phyloP scores from a whole-genome alignment of 306 rosid genomes.

The Gillenia trifoliata region DNA sequence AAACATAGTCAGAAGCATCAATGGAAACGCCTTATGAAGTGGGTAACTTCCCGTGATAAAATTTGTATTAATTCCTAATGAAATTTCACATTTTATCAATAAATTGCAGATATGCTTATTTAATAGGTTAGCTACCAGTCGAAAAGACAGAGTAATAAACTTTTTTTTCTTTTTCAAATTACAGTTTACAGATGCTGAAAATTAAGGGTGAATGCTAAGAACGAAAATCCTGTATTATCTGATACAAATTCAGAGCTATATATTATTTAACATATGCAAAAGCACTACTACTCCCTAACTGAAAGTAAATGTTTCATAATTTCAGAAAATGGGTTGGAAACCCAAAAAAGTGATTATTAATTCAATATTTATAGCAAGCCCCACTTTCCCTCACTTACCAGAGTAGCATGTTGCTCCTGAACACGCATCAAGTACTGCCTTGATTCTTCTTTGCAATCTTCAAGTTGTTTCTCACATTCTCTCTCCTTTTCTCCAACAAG shows the following conservation, averaged over 20 bases:
- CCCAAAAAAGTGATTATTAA: not conserved
- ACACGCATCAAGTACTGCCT: conserved; percentile 47
- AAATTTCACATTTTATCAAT: not conserved
- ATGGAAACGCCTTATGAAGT: not conserved
- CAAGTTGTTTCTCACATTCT: conserved; percentile 50
- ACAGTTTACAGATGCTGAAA: not conserved
- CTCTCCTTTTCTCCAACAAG: conserved; percentile 54
- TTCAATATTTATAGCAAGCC: conserved; percentile 8
- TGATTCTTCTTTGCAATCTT: conserved; percentile 69
- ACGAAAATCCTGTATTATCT: not conserved
- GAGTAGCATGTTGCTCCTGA: conserved; percentile 63
- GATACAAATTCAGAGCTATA: not conserved
- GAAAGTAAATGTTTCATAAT: not conserved
- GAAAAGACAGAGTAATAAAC: not conserved
- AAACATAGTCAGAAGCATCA: not conserved
- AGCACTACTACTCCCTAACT: not conserved
- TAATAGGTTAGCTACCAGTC: not conserved
- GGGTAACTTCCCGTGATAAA: not conserved
- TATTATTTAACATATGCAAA: not conserved
- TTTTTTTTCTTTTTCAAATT: not conserved
- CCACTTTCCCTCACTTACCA: conserved; percentile 45
- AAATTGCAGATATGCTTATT: not conserved
- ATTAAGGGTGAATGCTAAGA: not conserved
- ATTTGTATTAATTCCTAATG: not conserved
- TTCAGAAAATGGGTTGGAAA: not conserved